These are phyloP conservation scores for Porcisia deanei DNA, from an alignment of 208 protist species.

Conservation along the genomic window DNA sequence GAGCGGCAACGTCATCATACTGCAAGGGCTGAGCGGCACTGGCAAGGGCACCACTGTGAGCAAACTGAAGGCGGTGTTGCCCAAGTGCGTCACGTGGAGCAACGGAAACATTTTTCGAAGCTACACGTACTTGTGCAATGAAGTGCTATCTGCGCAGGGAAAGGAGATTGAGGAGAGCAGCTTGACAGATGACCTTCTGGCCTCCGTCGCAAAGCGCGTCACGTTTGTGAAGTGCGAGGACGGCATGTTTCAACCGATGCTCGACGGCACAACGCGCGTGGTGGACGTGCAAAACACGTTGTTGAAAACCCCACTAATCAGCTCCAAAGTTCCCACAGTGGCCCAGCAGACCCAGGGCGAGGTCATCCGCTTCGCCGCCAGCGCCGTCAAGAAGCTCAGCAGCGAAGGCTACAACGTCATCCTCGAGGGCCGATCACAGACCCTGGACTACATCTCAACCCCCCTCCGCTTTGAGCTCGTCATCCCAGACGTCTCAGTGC, in stretches of 20 bases:
- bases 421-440: conserved; percentile 89
- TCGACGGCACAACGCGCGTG: conserved; percentile 70
- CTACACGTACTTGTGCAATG: conserved; percentile 83
- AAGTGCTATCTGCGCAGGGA: conserved; percentile 51
- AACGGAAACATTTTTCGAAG: conserved; percentile 93
- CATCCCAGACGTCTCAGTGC: conserved; percentile 63
- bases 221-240: conserved; percentile 66
- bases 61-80: conserved; percentile 73
- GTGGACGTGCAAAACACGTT: conserved; percentile 87
- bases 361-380: conserved; percentile 83
- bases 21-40: conserved; percentile 91
- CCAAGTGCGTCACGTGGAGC: conserved; percentile 88
- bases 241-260: conserved; percentile 63
- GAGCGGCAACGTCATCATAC: conserved; percentile 84
- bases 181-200: conserved; percentile 65
- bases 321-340: conserved; percentile 79
- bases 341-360: conserved; percentile 92
- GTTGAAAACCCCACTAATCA: conserved; percentile 84
- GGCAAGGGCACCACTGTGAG: conserved; percentile 91
- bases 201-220: conserved; percentile 57
- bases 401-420: conserved; percentile 88
- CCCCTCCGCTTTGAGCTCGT: conserved; percentile 88
- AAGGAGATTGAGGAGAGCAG: conserved; percentile 48
- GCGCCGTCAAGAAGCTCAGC: conserved; percentile 69
- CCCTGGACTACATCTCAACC: conserved; percentile 86